Percentiles rank a stretch among this genome's conserved stretches.
These are phyloP conservation scores for Sporothrix sp. DNA, from an alignment of 2,329 filamentous ascomycete species.

Conservation along the genomic window DNA sequence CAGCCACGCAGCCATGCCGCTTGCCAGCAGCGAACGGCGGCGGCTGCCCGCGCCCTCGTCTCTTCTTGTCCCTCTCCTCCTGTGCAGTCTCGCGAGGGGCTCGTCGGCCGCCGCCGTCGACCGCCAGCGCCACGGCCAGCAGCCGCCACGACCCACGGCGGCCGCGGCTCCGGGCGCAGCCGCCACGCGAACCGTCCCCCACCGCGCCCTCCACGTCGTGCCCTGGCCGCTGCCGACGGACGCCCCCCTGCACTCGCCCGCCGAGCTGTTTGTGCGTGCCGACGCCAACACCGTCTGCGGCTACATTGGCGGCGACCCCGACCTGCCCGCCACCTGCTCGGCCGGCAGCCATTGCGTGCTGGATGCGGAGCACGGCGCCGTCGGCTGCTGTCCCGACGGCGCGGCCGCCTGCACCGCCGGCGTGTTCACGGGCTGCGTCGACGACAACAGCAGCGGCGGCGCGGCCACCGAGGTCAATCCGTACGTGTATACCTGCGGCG, in stretches of 20 bases:
- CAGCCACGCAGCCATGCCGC: not conserved
- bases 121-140: not conserved
- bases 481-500: constrained; percentile 47
- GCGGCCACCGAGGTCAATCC: constrained; percentile 45
- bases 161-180: not conserved
- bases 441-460: constrained; percentile 36
- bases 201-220: constrained; percentile 25
- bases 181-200: constrained; percentile 21
- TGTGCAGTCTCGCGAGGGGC: constrained; percentile 21
- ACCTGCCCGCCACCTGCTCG: constrained; percentile 46
- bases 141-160: too few relatives aligned
- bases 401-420: constrained; percentile 40
- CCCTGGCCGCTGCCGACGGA: constrained; percentile 33
- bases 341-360: constrained; percentile 49
- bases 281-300: constrained; percentile 48
- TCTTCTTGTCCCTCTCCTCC: constrained; percentile 20
- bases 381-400: constrained; percentile 39
- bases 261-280: constrained; percentile 22
- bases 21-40: not conserved
- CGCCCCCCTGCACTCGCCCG: constrained; percentile 24
- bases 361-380: constrained; percentile 27
- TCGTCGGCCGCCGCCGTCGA: constrained; percentile 20
- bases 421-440: constrained; percentile 49
- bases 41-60: not conserved
- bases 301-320: constrained; percentile 43